Evolutionary conservation across 352 stramenopile species (phyloP).

Genomic region (Phytophthora brassicae): DNA sequence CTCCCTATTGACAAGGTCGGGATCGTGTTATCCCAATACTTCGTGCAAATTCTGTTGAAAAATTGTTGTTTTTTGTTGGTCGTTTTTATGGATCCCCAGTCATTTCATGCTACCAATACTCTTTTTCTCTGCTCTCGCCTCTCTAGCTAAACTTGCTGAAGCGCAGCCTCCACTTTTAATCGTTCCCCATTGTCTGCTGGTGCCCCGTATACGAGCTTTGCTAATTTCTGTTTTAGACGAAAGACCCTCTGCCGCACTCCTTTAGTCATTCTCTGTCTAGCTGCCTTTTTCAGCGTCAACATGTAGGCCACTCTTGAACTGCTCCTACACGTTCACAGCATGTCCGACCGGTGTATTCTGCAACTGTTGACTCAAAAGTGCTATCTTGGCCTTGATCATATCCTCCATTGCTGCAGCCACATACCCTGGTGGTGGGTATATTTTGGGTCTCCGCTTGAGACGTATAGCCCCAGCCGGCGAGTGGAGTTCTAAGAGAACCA

Average conservation of each 20-base stretch:
- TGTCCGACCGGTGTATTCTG: background rate
- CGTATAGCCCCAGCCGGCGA: background rate
- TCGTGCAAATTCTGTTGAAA: constrained; percentile 4
- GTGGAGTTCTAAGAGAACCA: constrained; percentile 1
- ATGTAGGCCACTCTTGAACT: background rate
- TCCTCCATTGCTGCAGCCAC: background rate
- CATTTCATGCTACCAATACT: background rate
- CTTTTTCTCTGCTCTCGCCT: background rate
- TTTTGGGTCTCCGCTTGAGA: background rate
- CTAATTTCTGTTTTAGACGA: too few species aligned
- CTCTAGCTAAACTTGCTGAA: background rate
- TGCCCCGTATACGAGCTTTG: too few species aligned
- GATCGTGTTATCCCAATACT: constrained; percentile 2
- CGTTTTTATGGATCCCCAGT: background rate
- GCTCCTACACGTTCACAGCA: background rate
- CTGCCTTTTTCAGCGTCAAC: background rate
- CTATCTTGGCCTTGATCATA: background rate
- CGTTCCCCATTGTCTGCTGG: too few species aligned
- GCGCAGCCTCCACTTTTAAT: background rate
- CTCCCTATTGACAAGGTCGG: background rate
- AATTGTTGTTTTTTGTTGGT: constrained; percentile 6
- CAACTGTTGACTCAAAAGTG: too few species aligned
- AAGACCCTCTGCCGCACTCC: too few species aligned
- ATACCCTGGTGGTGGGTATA: background rate
- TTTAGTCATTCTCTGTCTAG: background rate